Percentiles rank a stretch among this genome's conserved stretches.
Evolutionary conservation across 2,329 filamentous ascomycete species (phyloP).

Genomic region (Fusarium sp.): DNA sequence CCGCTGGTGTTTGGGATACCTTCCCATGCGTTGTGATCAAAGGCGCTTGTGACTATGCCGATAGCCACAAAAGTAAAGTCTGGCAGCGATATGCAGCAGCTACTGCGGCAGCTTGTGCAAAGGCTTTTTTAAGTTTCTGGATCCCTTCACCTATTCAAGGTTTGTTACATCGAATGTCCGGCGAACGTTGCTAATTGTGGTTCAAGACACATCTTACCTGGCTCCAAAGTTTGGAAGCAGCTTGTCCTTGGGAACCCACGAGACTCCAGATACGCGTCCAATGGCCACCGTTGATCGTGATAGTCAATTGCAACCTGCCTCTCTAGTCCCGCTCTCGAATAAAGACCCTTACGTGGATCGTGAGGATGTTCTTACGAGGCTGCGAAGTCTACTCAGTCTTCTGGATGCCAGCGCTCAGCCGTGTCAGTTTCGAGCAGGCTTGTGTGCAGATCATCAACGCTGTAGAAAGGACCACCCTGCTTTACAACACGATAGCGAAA

Average conservation of each 20-base stretch:
- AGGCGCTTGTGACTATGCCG: conserved; percentile 24
- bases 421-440: conserved; percentile 14
- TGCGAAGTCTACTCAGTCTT: conserved; percentile 17
- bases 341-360: not conserved
- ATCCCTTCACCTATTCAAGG: not conserved
- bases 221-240: not conserved
- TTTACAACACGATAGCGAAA: conserved; percentile 52
- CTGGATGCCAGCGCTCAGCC: conserved; percentile 18
- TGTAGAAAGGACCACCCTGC: conserved; percentile 44
- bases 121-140: conserved; percentile 9
- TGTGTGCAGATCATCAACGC: not conserved
- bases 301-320: not conserved
- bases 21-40: conserved; percentile 13
- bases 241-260: not conserved
- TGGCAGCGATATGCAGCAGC: conserved; percentile 30
- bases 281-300: not conserved
- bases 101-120: not conserved
- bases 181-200: not conserved
- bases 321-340: not conserved
- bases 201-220: not conserved
- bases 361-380: not conserved
- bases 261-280: not conserved
- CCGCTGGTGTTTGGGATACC: not conserved
- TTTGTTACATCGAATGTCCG: not conserved
- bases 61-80: conserved; percentile 20